These are phyloP conservation scores for Ceratobasidium sp. DNA, from an alignment of 1,284 basidiomycete species.

Conservation along the genomic window DNA sequence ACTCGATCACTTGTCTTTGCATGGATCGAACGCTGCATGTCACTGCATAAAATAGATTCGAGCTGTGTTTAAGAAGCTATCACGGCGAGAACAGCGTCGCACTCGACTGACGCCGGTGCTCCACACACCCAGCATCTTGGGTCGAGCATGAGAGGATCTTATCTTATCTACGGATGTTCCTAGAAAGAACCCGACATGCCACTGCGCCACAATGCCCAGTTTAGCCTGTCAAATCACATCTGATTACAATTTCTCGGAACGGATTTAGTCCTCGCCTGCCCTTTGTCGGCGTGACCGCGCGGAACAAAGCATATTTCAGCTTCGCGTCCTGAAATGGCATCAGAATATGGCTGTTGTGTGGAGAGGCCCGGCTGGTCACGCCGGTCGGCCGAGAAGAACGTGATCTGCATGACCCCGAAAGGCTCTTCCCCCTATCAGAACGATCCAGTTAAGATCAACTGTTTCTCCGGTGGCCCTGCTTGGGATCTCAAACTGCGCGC, in stretches of 20 bases:
- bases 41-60: too few relatives aligned
- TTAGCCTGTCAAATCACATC: slow-evolving; percentile 1
- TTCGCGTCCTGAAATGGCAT: not conserved
- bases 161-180: too few relatives aligned
- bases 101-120: too few relatives aligned
- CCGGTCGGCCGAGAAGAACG: not conserved
- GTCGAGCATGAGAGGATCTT: too few relatives aligned
- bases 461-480: not conserved
- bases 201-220: not conserved
- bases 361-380: not conserved
- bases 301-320: not conserved
- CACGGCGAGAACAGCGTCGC: too few relatives aligned
- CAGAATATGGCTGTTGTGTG: not conserved
- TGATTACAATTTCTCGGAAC: not conserved
- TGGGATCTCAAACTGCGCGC: not conserved
- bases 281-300: not conserved
- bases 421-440: not conserved
- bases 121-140: too few relatives aligned
- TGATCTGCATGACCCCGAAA: not conserved
- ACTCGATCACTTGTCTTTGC: too few relatives aligned
- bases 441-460: not conserved
- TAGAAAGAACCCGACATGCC: not conserved
- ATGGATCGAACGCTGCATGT: too few relatives aligned
- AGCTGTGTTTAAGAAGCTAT: too few relatives aligned
- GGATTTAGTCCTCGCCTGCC: not conserved